Conservation (phyloP, 805 yeast genomes). For the Ogataea philodendri region DNA sequence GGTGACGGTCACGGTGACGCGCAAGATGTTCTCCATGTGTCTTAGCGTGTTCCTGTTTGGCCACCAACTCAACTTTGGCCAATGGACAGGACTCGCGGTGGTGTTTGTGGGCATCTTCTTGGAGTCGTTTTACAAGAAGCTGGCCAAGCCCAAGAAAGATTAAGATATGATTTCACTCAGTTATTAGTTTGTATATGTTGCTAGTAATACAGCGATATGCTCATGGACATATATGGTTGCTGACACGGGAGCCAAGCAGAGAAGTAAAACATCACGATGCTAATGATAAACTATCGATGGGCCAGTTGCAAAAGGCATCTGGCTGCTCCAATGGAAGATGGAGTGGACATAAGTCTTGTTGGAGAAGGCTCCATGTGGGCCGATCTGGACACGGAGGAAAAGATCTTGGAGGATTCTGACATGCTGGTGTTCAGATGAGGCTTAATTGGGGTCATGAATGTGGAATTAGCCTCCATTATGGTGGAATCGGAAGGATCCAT, state of each 20-base stretch:
- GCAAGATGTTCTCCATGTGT: conserved; percentile 95
- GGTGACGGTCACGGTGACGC: conserved; percentile 91
- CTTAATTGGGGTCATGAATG: conserved; percentile 19
- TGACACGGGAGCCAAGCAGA: not conserved
- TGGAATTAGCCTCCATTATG: conserved; percentile 15
- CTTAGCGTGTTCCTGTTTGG: conserved; percentile 84
- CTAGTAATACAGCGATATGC: conserved; percentile 10
- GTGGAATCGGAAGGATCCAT: conserved; percentile 15
- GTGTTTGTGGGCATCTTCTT: conserved; percentile 85
- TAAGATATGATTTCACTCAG: conserved; percentile 1
- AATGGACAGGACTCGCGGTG: conserved; percentile 74
- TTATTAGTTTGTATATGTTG: conserved; percentile 6
- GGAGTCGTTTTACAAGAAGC: conserved; percentile 60
- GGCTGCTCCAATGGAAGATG: conserved; percentile 49
- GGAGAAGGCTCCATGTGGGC: conserved; percentile 33
- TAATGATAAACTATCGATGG: conserved; percentile 27
- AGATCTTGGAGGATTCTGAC: conserved; percentile 4
- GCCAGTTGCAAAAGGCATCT: conserved; percentile 43
- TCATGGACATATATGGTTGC: conserved; percentile 9
- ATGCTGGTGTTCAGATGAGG: conserved; percentile 6
- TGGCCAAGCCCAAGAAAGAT: conserved; percentile 10
- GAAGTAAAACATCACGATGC: conserved; percentile 7
- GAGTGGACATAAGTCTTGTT: conserved; percentile 41
- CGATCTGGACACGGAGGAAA: conserved; percentile 7
- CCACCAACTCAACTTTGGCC: conserved; percentile 60